Base-by-base conservation (phyloP, 78 protist species). In the Cavenderia fasciculata region DNA sequence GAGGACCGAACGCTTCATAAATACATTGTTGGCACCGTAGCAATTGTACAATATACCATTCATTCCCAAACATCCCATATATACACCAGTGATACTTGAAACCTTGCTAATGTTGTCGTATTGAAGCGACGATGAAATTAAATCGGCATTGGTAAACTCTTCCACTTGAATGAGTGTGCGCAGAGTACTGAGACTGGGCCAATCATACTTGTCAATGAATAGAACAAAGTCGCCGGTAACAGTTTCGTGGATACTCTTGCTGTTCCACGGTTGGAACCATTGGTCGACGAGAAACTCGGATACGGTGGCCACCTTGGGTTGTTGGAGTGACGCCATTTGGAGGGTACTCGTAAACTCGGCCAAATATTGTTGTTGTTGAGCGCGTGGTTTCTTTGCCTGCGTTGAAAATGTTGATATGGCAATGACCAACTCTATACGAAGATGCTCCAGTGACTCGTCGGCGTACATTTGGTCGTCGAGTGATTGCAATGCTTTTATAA, bases 21-120 rank as follows among this genome's bases (percentile, higher is more conserved):
- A 5, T 7, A 82, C 19, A 57, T 82, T 82, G n/a, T 70, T 82
- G 41, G 71, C 43, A 21, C 90, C 90, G 43, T 68, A 82, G 61
- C 90, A 82, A 31, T 82, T 82, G 56, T 82, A 82, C 90, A 82
- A 68, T 18, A 82, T 82, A 19, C 90, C 90, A 0, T 76, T 68
- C 69, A 82, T 68, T 11, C 90, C 90, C 11, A 6, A 21, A 31
- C 90, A 82, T 31, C 90, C 90, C 63, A 82, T 41, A 44, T 31
- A 82, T 2, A 82, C 61, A 27, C 71, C 49, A 14, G 23, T 54
- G 27, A 41, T 10, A 2, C n/a, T 61, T 43, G n/a, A 3, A 21
- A 14, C 41, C 47, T 16, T 19, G 10, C 1, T 25, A 4, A 3
- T 63, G 40, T 38, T 40, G 43, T 33, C 72, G 51, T n/a, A 63